These are phyloP conservation scores for Lactarius akahatsu DNA, from an alignment of 768 basidiomycete species.

Conservation along the genomic window DNA sequence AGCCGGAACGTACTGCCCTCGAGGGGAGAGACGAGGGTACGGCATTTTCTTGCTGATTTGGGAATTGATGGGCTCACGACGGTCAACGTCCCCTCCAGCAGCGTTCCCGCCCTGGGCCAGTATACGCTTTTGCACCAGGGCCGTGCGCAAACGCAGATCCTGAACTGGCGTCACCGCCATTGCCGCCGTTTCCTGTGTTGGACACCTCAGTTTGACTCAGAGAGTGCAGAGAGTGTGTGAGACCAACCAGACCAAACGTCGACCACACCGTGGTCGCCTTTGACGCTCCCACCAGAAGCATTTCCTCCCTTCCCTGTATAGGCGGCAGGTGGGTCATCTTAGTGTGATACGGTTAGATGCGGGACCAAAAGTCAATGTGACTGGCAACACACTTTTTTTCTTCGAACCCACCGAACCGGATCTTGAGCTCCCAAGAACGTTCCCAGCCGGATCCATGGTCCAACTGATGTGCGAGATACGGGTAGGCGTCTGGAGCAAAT, in stretches of 20 bases:
- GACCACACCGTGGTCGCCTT: conserved; percentile 9
- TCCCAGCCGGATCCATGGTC: conserved; percentile 2
- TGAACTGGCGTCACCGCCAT: conserved; percentile 28
- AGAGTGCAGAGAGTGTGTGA: neutral
- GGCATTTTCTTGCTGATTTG: neutral
- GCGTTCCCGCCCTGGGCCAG: conserved; percentile 23
- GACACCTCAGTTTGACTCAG: neutral
- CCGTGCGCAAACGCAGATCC: conserved; percentile 15
- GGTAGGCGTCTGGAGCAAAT: conserved; percentile 12
- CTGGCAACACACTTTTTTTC: conserved; percentile 16
- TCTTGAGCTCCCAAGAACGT: conserved; percentile 1
- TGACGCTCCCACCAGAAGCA: conserved; percentile 25
- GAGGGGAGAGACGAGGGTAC: neutral
- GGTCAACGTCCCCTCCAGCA: conserved; percentile 11
- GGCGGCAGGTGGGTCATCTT: conserved; percentile 16
- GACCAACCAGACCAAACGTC: conserved; percentile 26
- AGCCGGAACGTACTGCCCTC: neutral
- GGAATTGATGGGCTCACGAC: conserved; percentile 7
- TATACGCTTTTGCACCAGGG: conserved; percentile 20
- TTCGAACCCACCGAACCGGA: neutral
- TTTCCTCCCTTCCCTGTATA: conserved; percentile 27
- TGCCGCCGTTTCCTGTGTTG: conserved; percentile 26
- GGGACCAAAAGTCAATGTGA: neutral
- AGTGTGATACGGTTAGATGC: neutral
- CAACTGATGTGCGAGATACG: neutral